Base-by-base conservation (phyloP, 495 filamentous ascomycete genomes). In the Neurospora cerealis region DNA sequence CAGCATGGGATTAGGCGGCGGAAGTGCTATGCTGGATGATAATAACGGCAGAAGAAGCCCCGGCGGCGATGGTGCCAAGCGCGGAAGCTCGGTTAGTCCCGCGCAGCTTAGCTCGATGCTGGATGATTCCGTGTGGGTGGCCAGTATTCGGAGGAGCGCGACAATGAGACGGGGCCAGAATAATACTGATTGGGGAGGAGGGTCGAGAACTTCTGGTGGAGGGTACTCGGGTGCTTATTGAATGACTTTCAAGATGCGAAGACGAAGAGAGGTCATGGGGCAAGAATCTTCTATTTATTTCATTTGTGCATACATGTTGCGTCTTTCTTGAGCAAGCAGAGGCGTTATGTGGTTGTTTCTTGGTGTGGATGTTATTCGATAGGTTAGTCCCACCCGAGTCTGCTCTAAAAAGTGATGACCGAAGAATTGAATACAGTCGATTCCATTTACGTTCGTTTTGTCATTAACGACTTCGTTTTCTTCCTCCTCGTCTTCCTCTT, bases 111-210 rank as follows among this genome's bases (percentile, higher is more conserved):
- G 94, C 83, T 88, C 92, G 72, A 90, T 93, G 77, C 85, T 98
- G 37, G 92, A 93, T 76, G 91, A 93, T 75, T 96, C 93, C 46
- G 93, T 91, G 24, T 98, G 95, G 95, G 93, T 94, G 70, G 91
- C 94, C 82, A 97, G 93, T 85, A 93, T 98, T 70, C 87, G 94
- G 74, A 88, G 93, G 72, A 97, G 94, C 82, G 93, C 96, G 75
- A 97, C 93, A 69, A 88, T 90, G 83, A 89, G 90, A 75, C 88
- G 89, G 21, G 54, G 70, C 15, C 60, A 62, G 48, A 36, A 71
- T 36, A 21, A 44, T 39, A 69, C 62, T 7, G 34, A 34, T 21
- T 36, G n/a, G 32, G 40, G 72, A 73, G 72, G 21, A 38, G 72
- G 32, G 6, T 46, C 69, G 69, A 75, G 74, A 70, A 74, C 72